Conservation (phyloP, 371 early-diverging fungal genomes). For the Coemansia sp. region DNA sequence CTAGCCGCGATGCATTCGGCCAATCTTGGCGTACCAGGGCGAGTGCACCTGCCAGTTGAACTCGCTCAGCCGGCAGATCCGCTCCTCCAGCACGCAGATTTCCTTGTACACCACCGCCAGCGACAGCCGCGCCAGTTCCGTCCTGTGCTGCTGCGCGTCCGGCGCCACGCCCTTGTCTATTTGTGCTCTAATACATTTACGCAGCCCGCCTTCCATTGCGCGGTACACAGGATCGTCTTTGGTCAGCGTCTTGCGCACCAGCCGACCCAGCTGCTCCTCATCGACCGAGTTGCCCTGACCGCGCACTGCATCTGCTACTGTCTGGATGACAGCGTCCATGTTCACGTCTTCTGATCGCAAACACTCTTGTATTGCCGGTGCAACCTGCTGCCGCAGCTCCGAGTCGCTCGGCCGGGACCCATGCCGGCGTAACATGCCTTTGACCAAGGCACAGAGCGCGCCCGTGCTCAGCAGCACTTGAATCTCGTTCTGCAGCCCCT, state of each 20-base stretch:
- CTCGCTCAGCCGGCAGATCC: constrained; percentile 23
- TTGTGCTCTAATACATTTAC: constrained; percentile 13
- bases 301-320: not conserved
- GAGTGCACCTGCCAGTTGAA: constrained; percentile 43
- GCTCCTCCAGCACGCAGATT: constrained; percentile 11
- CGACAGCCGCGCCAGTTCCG: constrained; percentile 8
- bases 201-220: constrained; percentile 24
- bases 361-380: constrained; percentile 2
- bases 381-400: constrained; percentile 6
- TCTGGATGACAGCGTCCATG: constrained; percentile 15
- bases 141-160: not conserved
- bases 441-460: constrained; percentile 18
- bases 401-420: not conserved
- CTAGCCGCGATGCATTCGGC: not conserved
- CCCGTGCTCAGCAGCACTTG: constrained; percentile 28
- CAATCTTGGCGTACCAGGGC: constrained; percentile 29
- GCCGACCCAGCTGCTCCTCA: not conserved
- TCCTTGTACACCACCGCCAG: constrained; percentile 12
- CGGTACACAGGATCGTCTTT: constrained; percentile 29
- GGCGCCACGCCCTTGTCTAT: constrained; percentile 11
- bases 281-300: not conserved
- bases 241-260: constrained; percentile 31
- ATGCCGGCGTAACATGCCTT: not conserved
- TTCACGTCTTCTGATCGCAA: constrained; percentile 23
- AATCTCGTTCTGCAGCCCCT: constrained; percentile 30